A percentile compares a stretch with the other conserved stretches of the same genome.
These are phyloP conservation scores for Colletotrichum tamarilloi DNA, from an alignment of 2,329 filamentous ascomycete species.

Conservation along the genomic window DNA sequence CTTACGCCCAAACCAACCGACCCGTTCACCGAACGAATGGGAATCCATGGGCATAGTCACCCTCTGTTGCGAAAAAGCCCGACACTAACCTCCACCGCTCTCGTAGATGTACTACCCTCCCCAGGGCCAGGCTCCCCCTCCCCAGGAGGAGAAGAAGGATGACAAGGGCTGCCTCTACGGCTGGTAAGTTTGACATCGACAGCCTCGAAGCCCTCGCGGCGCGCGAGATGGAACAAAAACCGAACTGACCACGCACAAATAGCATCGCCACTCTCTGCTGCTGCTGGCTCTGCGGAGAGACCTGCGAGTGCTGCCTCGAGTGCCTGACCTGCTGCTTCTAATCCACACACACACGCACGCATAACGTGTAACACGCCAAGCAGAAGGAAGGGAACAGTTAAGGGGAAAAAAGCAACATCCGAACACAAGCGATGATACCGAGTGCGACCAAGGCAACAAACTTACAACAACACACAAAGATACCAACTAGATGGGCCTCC, in stretches of 20 bases:
- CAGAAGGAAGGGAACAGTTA: too few relatives aligned
- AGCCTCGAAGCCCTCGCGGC: neutral
- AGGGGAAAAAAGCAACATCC: neutral
- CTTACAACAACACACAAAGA: neutral
- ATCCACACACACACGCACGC: neutral
- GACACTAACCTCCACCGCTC: neutral
- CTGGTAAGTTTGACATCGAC: slow-evolving; percentile 43
- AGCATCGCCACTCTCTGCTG: slow-evolving; percentile 56
- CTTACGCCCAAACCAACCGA: neutral
- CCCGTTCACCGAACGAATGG: too few relatives aligned
- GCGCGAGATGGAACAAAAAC: too few relatives aligned
- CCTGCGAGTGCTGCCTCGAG: slow-evolving; percentile 56
- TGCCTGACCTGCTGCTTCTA: slow-evolving; percentile 53
- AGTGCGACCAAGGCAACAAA: neutral
- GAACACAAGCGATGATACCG: neutral
- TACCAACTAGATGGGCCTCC: neutral
- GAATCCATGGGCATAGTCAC: neutral
- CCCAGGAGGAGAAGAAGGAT: slow-evolving; percentile 52
- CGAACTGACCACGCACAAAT: neutral
- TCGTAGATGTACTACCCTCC: slow-evolving; percentile 42
- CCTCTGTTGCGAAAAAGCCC: neutral
- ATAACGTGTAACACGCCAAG: too few relatives aligned
- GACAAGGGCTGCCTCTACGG: slow-evolving; percentile 54
- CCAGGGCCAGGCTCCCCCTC: slow-evolving; percentile 44
- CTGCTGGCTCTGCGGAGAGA: slow-evolving; percentile 57